Evolutionary conservation across 306 rosid species (phyloP).

Genomic region (Prunus mongolica): DNA sequence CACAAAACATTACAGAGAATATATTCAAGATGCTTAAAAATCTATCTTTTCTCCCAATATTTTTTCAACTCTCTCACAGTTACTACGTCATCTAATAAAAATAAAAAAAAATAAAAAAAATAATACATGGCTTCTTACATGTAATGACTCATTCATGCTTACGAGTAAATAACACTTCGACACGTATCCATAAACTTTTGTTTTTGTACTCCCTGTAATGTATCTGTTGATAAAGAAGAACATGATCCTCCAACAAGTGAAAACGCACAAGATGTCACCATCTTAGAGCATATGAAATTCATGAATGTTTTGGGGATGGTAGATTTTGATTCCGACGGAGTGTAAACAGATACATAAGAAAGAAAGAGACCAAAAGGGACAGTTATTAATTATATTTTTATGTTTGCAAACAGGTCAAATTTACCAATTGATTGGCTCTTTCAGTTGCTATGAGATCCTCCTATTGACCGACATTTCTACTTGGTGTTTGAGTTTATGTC

Average conservation of each 20-base stretch:
- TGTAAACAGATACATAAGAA: background rate
- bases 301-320: background rate
- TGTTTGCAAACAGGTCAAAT: too few species aligned
- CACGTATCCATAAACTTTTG: too few species aligned
- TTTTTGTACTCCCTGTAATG: too few species aligned
- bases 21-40: background rate
- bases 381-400: background rate
- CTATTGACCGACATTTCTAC: conserved; percentile 22
- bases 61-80: too few species aligned
- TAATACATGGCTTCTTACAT: background rate
- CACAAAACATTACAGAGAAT: background rate
- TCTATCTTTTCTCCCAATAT: background rate
- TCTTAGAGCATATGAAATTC: background rate
- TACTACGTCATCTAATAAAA: background rate
- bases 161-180: too few species aligned
- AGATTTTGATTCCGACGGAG: background rate
- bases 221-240: background rate
- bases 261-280: background rate
- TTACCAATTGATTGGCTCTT: background rate
- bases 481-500: background rate
- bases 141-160: background rate
- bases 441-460: background rate
- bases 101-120: background rate
- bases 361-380: background rate
- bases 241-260: background rate